Base-by-base conservation (phyloP, 2,329 filamentous ascomycete genomes). In the Exophiala lecanii-corni region DNA sequence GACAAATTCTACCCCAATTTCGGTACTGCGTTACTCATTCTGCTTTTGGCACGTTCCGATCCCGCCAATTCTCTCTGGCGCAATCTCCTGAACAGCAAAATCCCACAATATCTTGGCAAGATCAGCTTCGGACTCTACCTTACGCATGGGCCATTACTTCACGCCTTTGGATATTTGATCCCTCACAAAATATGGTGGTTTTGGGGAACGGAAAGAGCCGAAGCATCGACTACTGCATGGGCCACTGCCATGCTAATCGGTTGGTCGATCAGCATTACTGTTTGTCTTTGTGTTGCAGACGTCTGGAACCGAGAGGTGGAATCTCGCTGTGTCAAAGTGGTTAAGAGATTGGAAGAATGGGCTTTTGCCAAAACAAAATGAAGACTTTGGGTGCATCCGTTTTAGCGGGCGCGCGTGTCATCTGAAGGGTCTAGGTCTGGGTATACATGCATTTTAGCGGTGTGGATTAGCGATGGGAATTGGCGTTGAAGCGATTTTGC, bases 251-350 rank as follows among this genome's bases (percentile, higher is more conserved):
- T 68, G 35, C 37, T 65, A 2, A 56, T 69, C 19, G 66, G 66
- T 13, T 70, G 66, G 65, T 32, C 55, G 10, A 62, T 69, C 37
- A 69, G 64, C 44, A 52, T 70, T 9, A 56, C 61, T 5, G 41
- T 68, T 19, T 59, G 73, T 1, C 63, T 81, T 4, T 81, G 76
- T 70, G 65, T 69, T 4, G 73, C 74, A 1, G 78, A 82, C 58
- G 43, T 82, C 3, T 81, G 52, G 54, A 46, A 39, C 5, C 36
- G 52, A 19, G 54, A 56, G 39, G 50, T 56, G 5, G 54, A 56
- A 31, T 42, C 48, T 15, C 33, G 52, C 13, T 55, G 54, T 39
- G 49, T 50, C 30, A 52, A 54, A 39, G 28, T 37, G 10, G 50
- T 53, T 9, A 56, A 54, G 45, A 51, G 45, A 31, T 37, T 53